phyloP scores from a whole-genome alignment of 1,284 basidiomycete species.

The Neolentinus lepideus region DNA sequence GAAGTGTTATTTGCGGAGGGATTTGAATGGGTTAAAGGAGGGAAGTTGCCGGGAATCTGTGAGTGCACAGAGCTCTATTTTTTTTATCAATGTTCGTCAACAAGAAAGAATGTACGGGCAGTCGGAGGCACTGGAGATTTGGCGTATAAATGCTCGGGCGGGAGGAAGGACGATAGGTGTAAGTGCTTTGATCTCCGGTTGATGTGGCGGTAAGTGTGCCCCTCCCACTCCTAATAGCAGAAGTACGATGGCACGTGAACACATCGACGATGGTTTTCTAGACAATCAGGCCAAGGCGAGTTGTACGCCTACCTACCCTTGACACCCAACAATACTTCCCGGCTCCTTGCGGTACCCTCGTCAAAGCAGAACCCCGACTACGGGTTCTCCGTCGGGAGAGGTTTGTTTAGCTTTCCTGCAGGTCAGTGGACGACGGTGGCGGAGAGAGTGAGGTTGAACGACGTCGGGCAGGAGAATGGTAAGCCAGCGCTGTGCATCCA shows the following conservation, averaged over 20 bases:
- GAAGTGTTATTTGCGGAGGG: constrained; percentile 48
- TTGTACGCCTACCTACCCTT: constrained; percentile 54
- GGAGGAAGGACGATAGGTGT: constrained; percentile 45
- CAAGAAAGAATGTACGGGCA: constrained; percentile 13
- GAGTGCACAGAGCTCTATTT: constrained; percentile 21
- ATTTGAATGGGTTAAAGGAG: constrained; percentile 57
- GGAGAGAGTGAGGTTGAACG: constrained; percentile 59
- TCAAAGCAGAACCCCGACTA: constrained; percentile 47
- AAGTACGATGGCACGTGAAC: background rate
- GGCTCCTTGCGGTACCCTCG: constrained; percentile 35
- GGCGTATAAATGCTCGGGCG: constrained; percentile 54
- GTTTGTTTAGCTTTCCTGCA: constrained; percentile 35
- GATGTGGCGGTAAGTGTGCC: constrained; percentile 52
- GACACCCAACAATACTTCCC: constrained; percentile 30
- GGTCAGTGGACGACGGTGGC: constrained; percentile 54
- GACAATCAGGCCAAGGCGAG: constrained; percentile 40
- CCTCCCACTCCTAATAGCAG: background rate
- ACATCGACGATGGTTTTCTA: constrained; percentile 10
- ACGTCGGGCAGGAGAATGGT: constrained; percentile 39
- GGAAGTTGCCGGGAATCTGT: constrained; percentile 62
- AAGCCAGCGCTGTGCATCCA: too few relatives aligned
- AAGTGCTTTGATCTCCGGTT: constrained; percentile 53
- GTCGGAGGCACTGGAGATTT: constrained; percentile 49
- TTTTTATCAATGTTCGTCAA: background rate
- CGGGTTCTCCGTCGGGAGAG: constrained; percentile 55